A percentile compares a stretch with the other conserved stretches of the same genome.
Conservation (phyloP, 2,329 filamentous ascomycete genomes). For the Colletotrichum echinochloae region DNA sequence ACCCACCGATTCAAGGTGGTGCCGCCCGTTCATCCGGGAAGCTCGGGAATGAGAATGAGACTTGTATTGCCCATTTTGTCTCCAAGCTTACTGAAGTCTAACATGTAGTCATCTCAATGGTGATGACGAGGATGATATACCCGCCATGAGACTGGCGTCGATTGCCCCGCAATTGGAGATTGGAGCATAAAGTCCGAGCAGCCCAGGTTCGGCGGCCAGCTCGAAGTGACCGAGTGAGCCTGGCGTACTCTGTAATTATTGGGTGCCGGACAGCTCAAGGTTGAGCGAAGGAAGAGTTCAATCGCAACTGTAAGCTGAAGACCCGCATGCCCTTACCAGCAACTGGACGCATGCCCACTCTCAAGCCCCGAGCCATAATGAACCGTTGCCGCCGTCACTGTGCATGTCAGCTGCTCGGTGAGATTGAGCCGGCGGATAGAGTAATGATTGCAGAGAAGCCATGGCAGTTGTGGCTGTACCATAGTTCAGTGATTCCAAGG, state of each 20-base stretch:
- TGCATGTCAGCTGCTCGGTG: not conserved
- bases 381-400: conserved; percentile 2
- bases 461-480: not conserved
- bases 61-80: not conserved
- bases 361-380: not conserved
- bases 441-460: not conserved
- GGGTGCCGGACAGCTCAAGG: not conserved
- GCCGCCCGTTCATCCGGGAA: conserved; percentile 17
- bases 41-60: conserved; percentile 1
- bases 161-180: not conserved
- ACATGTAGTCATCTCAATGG: not conserved
- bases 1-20: not conserved
- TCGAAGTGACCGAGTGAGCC: not conserved
- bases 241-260: too few species aligned
- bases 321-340: not conserved
- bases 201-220: not conserved
- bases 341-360: not conserved
- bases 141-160: not conserved
- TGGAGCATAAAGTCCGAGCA: conserved; percentile 8
- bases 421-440: not conserved
- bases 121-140: not conserved
- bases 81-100: not conserved
- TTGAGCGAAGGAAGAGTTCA: not conserved
- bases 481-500: not conserved
- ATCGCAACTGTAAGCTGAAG: not conserved